Base-by-base conservation (phyloP, 345 rosid species). In the Lepidium sativum region DNA sequence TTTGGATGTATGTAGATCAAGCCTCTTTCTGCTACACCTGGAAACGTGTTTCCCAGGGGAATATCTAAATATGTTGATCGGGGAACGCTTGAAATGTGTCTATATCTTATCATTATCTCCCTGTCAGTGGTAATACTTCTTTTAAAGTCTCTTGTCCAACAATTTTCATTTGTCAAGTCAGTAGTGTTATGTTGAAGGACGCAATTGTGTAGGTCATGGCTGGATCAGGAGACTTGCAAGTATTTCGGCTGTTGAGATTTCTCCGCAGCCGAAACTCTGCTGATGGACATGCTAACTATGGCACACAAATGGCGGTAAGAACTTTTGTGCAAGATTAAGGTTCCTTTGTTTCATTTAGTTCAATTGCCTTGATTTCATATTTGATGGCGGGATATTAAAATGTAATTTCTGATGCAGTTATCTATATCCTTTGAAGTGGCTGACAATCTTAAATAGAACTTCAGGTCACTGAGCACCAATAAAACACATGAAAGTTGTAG, bases 251-350 rank as follows among this genome's bases (percentile, higher is more conserved):
- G 39, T 68, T 92, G 80, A 89, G 86, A 72, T 92, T 87, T 80
- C 91, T 92, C 51, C 90, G 90, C 42, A 67, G 75, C 76, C 78
- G 96, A 50, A 84, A 78, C 72, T 79, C 88, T 31, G 80, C 80
- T 13, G 98, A 92, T 77, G 97, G 97, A 64, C 89, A 85, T 82
- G 83, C 88, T 56, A 86, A 77, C 80, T 92, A 83, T 65, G 98
- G 98, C 59, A 81, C 82, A 44, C 98, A 92, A 74, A 89, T 86
- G 97, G 88, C 87, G 29, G 98, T 89, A 78, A 84, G 95, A 53
- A 66, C 45, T 33, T 41, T 25, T 35, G 9, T 27, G 25, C 50
- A 42, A 40, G 47, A 52, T 41, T 49, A 53, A 59, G 35, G 23
- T 34, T 63, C 51, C 9, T 23, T 58, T 5, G 12, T 67, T 50